These are phyloP conservation scores for Trametes meyenii DNA, from an alignment of 768 basidiomycete species.

Conservation along the genomic window DNA sequence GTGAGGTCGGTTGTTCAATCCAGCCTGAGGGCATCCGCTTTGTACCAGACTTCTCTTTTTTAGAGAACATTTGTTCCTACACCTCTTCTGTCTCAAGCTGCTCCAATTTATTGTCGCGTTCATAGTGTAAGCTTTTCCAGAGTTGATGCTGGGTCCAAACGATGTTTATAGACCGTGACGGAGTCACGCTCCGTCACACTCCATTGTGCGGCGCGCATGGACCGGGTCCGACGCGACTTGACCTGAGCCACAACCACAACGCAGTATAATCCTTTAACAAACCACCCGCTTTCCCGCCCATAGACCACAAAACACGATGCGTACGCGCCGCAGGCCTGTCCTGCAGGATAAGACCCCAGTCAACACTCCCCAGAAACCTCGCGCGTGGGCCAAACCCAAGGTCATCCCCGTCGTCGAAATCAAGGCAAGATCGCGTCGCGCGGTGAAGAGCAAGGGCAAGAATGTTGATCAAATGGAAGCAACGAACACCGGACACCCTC, in stretches of 20 bases:
- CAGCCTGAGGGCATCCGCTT: slow-evolving; percentile 8
- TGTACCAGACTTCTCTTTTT: no score
- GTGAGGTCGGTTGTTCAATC: slow-evolving; percentile 19
- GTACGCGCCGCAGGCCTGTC: slow-evolving; percentile 21
- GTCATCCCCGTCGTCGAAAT: slow-evolving; percentile 22
- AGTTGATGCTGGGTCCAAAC: no score
- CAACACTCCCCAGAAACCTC: slow-evolving; percentile 29
- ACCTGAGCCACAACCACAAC: neutral
- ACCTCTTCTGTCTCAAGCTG: no score
- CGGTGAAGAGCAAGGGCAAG: neutral
- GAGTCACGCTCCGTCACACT: neutral
- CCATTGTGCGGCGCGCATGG: no score
- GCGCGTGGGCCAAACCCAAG: slow-evolving; percentile 6
- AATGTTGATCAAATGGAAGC: neutral
- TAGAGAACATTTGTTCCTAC: no score
- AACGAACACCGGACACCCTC: neutral
- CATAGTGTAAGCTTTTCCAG: no score
- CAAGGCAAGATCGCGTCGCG: slow-evolving; percentile 6
- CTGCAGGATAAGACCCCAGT: slow-evolving; percentile 32
- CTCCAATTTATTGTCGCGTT: no score
- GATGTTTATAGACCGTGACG: neutral
- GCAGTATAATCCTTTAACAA: no score
- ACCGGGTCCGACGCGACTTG: neutral
- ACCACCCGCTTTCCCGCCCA: no score
- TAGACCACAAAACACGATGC: slow-evolving; percentile 2